phyloP scores from a whole-genome alignment of 495 filamentous ascomycete genomes.

The Tetracladium marchalianum region DNA sequence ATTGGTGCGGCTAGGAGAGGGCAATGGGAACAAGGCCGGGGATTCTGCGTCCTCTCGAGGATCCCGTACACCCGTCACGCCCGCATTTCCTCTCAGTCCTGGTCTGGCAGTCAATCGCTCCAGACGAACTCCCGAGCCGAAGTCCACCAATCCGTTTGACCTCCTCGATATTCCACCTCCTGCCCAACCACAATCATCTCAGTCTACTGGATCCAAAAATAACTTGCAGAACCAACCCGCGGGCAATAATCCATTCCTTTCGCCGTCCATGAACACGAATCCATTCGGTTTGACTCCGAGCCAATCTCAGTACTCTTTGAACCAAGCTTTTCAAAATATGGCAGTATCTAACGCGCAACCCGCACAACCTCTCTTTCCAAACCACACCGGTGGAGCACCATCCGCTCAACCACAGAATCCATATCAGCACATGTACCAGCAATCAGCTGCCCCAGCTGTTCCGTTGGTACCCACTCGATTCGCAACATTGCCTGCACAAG shows the following conservation, averaged over 20 bases:
- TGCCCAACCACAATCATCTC: slow-evolving; percentile 43
- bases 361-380: slow-evolving; percentile 65
- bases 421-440: slow-evolving; percentile 36
- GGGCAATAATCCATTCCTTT: slow-evolving; percentile 40
- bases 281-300: slow-evolving; percentile 34
- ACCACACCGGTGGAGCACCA: slow-evolving; percentile 71
- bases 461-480: slow-evolving; percentile 38
- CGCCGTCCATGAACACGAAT: slow-evolving; percentile 30
- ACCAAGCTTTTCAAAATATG: slow-evolving; percentile 59
- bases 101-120: slow-evolving; percentile 20
- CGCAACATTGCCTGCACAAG: slow-evolving; percentile 22
- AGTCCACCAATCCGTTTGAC: slow-evolving; percentile 64
- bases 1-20: slow-evolving; percentile 68
- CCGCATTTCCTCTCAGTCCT: neutral
- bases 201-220: slow-evolving; percentile 42
- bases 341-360: slow-evolving; percentile 55
- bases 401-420: slow-evolving; percentile 24
- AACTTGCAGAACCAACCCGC: slow-evolving; percentile 17
- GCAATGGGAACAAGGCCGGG: slow-evolving; percentile 23
- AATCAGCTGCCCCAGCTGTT: slow-evolving; percentile 39
- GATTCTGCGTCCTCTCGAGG: slow-evolving; percentile 23
- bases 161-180: slow-evolving; percentile 46
- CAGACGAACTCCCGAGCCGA: slow-evolving; percentile 23
- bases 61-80: slow-evolving; percentile 32
- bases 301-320: slow-evolving; percentile 30